Conservation (phyloP, 257 asterid genomes). For the Ajuga chamaepitys region DNA sequence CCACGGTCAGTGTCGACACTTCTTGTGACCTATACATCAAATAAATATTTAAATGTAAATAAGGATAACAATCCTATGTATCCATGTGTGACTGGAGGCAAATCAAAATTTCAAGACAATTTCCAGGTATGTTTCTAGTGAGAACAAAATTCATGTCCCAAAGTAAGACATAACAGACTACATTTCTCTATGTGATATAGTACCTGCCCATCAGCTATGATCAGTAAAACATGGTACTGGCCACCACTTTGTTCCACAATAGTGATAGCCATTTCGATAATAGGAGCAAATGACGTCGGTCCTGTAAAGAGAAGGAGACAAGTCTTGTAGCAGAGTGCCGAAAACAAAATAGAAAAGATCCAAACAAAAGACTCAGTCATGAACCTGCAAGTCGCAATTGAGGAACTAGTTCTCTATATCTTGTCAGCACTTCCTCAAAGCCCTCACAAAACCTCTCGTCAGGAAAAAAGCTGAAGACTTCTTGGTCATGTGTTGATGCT, state of each 20-base stretch:
- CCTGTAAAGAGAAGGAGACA: constrained; percentile 35
- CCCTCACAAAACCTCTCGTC: constrained; percentile 86
- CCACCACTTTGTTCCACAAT: constrained; percentile 90
- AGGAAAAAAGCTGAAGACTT: constrained; percentile 75
- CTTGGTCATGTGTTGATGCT: constrained; percentile 99
- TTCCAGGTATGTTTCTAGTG: neutral
- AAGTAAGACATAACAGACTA: neutral
- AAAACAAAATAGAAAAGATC: neutral
- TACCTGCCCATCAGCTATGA: constrained; percentile 96
- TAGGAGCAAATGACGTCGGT: constrained; percentile 90
- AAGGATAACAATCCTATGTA: neutral
- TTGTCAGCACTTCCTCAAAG: constrained; percentile 77
- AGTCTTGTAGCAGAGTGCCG: neutral
- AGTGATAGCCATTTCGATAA: constrained; percentile 81
- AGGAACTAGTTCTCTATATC: constrained; percentile 90
- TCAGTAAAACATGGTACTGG: constrained; percentile 81
- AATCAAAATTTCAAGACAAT: neutral
- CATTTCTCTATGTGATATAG: neutral
- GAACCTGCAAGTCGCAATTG: constrained; percentile 82
- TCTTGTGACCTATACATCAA: constrained; percentile 65
- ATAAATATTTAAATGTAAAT: constrained; percentile 3
- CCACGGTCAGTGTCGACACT: constrained; percentile 77
- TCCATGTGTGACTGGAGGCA: neutral
- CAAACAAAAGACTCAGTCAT: neutral
- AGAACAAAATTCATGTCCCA: neutral